Conservation (phyloP, 139 green algal genomes). For the Chlamydomonas incerta region DNA sequence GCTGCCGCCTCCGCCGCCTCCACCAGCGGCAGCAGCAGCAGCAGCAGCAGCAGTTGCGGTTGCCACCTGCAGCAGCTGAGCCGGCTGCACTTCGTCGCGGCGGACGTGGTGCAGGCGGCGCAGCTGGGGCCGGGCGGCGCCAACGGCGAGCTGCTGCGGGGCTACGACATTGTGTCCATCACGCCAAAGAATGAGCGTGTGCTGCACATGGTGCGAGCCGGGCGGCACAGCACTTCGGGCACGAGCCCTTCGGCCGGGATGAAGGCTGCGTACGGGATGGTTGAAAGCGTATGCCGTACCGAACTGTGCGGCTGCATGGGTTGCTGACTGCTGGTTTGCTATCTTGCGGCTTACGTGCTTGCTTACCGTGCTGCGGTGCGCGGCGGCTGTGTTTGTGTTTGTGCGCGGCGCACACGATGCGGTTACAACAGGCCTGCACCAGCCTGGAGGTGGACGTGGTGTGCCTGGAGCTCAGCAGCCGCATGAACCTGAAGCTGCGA, state of each 20-base stretch:
- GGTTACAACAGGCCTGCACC: constrained; percentile 55
- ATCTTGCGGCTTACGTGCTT: too few species aligned
- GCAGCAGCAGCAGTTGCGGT: neutral
- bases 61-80: constrained; percentile 58
- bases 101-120: constrained; percentile 8
- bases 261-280: too few species aligned
- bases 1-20: neutral
- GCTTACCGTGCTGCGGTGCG: too few species aligned
- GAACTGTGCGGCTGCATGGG: too few species aligned
- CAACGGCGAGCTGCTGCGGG: too few species aligned
- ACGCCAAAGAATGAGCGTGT: constrained; percentile 63
- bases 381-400: too few species aligned
- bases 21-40: neutral
- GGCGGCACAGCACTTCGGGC: too few species aligned
- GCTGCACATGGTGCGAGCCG: constrained; percentile 54
- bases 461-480: constrained; percentile 60
- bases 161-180: constrained; percentile 76
- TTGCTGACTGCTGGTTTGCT: too few species aligned
- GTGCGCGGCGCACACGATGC: too few species aligned
- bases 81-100: constrained; percentile 57
- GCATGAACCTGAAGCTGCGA: constrained; percentile 60
- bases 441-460: constrained; percentile 77
- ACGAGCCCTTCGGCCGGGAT: too few species aligned
- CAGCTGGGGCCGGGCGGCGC: neutral
- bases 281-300: too few species aligned